phyloP scores from a whole-genome alignment of 1,139 yeast genomes.

The Entelexis sorbosivorans region DNA sequence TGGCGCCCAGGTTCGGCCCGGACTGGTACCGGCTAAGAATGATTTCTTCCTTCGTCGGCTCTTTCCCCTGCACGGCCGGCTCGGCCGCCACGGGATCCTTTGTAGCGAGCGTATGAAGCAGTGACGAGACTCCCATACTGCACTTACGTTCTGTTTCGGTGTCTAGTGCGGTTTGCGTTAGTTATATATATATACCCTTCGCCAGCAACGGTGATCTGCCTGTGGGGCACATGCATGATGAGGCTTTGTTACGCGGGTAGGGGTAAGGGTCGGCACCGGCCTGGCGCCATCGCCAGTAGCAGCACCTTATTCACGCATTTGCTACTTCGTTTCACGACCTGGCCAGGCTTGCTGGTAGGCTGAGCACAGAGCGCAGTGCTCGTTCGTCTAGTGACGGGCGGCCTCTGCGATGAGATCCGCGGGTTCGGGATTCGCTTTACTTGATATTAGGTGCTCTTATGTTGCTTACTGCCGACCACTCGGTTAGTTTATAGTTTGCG shows the following conservation, averaged over 20 bases:
- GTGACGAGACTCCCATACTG: conserved; percentile 22
- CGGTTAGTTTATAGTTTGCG: no score
- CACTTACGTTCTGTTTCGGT: no score
- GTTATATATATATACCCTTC: neutral
- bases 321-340: neutral
- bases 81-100: conserved; percentile 26
- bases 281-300: neutral
- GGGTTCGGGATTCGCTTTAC: no score
- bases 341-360: neutral
- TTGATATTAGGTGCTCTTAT: no score
- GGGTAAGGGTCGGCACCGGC: neutral
- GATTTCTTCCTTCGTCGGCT: conserved; percentile 43
- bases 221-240: conserved; percentile 7
- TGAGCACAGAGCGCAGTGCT: neutral
- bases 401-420: no score
- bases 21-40: conserved; percentile 57
- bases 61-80: conserved; percentile 28
- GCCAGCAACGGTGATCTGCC: neutral
- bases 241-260: neutral
- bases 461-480: no score
- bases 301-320: neutral
- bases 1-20: conserved; percentile 81
- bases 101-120: conserved; percentile 17
- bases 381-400: no score
- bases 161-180: neutral